Evolutionary conservation across 768 basidiomycete genomes (phyloP).

Genomic region (Tylopilus subfusipes): DNA sequence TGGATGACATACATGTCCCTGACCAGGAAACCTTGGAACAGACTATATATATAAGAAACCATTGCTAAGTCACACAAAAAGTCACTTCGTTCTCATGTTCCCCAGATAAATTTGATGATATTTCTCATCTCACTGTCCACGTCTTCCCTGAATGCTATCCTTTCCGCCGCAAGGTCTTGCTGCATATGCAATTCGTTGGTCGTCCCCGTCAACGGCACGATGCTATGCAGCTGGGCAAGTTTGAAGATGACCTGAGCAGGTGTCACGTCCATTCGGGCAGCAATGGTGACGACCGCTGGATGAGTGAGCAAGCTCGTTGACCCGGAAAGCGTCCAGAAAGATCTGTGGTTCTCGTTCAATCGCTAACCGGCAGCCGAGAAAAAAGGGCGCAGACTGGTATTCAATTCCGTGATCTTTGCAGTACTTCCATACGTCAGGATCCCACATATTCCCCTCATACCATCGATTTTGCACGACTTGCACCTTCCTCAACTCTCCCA

Average conservation of each 20-base stretch:
- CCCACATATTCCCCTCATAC: slow-evolving; percentile 80
- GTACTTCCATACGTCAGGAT: slow-evolving; percentile 57
- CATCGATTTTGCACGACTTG: slow-evolving; percentile 83
- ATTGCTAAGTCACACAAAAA: background rate
- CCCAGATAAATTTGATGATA: slow-evolving; percentile 31
- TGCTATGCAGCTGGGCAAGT: slow-evolving; percentile 60
- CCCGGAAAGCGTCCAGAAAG: slow-evolving; percentile 87
- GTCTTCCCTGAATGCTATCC: slow-evolving; percentile 33
- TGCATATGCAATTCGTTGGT: slow-evolving; percentile 64
- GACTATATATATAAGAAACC: background rate
- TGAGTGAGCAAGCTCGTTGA: slow-evolving; percentile 60
- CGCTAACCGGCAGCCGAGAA: background rate
- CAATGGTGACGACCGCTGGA: slow-evolving; percentile 43
- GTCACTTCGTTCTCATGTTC: slow-evolving; percentile 9
- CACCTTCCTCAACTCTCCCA: slow-evolving; percentile 53
- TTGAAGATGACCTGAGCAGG: slow-evolving; percentile 66
- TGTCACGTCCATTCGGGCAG: slow-evolving; percentile 48
- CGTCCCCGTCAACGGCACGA: slow-evolving; percentile 76
- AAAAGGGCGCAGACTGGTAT: slow-evolving; percentile 56
- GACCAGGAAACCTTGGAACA: background rate
- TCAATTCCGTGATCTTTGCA: slow-evolving; percentile 61
- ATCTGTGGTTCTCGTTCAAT: slow-evolving; percentile 39
- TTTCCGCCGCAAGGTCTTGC: slow-evolving; percentile 52
- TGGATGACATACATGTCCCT: slow-evolving; percentile 3
- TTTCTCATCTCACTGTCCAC: slow-evolving; percentile 24